A percentile compares a stretch with the other conserved stretches of the same genome.
phyloP scores from a whole-genome alignment of 495 filamentous ascomycete genomes.

The Podospora bellae-mahoneyi region DNA sequence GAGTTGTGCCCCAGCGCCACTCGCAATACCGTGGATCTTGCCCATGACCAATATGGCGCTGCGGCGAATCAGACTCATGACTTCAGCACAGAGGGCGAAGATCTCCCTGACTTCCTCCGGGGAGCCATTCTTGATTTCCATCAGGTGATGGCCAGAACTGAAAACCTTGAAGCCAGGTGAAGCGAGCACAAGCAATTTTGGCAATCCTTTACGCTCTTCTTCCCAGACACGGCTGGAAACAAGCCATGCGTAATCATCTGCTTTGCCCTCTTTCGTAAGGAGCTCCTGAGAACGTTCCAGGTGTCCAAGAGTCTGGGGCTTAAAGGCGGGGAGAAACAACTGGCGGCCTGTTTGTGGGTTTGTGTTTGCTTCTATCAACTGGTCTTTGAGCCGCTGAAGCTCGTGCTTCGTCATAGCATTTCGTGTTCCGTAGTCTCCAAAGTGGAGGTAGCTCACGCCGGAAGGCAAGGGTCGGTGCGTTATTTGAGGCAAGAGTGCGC shows the following conservation, averaged over 20 bases:
- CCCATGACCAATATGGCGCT: conserved; percentile 26
- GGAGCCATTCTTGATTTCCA: conserved; percentile 16
- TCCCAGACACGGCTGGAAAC: conserved; percentile 21
- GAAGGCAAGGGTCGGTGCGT: background rate
- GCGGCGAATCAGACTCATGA: conserved; percentile 29
- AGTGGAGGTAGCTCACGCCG: background rate
- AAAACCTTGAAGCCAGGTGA: conserved; percentile 25
- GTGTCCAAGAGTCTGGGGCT: conserved; percentile 14
- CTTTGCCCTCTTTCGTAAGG: background rate
- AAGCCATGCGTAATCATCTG: conserved; percentile 24
- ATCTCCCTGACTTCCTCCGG: conserved; percentile 16
- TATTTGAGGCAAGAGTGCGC: background rate
- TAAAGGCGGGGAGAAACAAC: conserved; percentile 29
- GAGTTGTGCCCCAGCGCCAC: conserved; percentile 31
- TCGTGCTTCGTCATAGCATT: background rate
- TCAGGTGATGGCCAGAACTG: conserved; percentile 29
- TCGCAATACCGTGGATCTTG: conserved; percentile 24
- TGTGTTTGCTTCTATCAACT: conserved; percentile 27
- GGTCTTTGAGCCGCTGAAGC: conserved; percentile 14
- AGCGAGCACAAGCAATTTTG: conserved; percentile 28
- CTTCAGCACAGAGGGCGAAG: conserved; percentile 26
- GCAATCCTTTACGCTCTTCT: conserved; percentile 13
- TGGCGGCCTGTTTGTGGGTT: conserved; percentile 13
- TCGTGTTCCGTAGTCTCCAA: background rate
- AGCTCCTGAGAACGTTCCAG: background rate